Conservation (phyloP, 129 eudicot genomes). For the Artemisia argyi region DNA sequence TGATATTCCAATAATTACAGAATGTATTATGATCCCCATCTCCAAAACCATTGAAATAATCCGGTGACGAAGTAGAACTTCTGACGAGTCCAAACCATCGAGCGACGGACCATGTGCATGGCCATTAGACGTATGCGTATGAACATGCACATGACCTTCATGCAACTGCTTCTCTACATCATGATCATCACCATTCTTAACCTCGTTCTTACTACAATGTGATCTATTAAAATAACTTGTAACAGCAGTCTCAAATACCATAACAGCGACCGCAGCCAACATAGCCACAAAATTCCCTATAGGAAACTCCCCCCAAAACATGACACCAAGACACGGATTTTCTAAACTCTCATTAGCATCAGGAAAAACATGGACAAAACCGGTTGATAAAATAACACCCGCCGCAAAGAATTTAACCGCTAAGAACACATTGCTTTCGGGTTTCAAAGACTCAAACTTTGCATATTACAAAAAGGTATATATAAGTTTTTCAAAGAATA, state of each 20-base stretch:
- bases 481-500: no score
- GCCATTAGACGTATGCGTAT: conserved; percentile 31
- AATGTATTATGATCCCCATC: conserved; percentile 48
- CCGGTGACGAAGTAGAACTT: no score
- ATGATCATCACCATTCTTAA: not conserved
- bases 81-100: no score
- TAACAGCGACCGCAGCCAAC: conserved; percentile 40
- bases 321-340: conserved; percentile 36
- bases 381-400: conserved; percentile 58
- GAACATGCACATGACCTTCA: conserved; percentile 15
- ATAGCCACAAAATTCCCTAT: conserved; percentile 45
- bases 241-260: conserved; percentile 43
- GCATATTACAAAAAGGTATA: conserved; percentile 28
- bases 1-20: conserved; percentile 49
- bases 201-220: not conserved
- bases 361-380: conserved; percentile 60
- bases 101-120: conserved; percentile 28
- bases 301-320: conserved; percentile 47
- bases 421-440: conserved; percentile 40
- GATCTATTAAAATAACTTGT: conserved; percentile 22
- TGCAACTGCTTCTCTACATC: conserved; percentile 26
- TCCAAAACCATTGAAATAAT: conserved; percentile 36
- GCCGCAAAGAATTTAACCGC: conserved; percentile 46
- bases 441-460: not conserved
- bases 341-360: conserved; percentile 49